These are phyloP conservation scores for Meira miltonrushii DNA, from an alignment of 1,284 basidiomycete genomes.

Conservation along the genomic window DNA sequence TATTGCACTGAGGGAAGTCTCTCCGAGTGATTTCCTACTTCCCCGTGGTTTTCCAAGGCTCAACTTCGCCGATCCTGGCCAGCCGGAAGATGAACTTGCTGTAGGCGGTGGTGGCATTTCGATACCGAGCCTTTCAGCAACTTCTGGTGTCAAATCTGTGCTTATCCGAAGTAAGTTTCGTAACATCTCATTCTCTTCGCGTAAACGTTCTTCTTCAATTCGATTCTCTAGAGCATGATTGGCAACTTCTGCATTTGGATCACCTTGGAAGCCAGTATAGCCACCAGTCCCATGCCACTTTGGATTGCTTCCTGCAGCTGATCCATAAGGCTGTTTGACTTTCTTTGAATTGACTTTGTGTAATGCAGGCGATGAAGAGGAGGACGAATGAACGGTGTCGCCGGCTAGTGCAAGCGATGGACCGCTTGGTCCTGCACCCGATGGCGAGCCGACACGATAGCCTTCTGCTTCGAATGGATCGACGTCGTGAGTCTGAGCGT, in stretches of 20 bases:
- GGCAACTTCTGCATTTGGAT: conserved; percentile 27
- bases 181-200: conserved; percentile 45
- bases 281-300: conserved; percentile 45
- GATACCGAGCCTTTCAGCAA: background rate
- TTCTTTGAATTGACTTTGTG: background rate
- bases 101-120: conserved; percentile 8
- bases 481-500: conserved; percentile 16
- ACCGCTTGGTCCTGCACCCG: conserved; percentile 9
- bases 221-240: conserved; percentile 35
- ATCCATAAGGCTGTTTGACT: conserved; percentile 13
- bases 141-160: conserved; percentile 6
- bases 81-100: background rate
- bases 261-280: conserved; percentile 35
- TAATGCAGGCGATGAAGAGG: conserved; percentile 1
- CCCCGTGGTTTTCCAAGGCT: conserved; percentile 1
- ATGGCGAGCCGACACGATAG: conserved; percentile 10
- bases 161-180: conserved; percentile 30
- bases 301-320: conserved; percentile 22
- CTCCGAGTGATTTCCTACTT: conserved; percentile 1
- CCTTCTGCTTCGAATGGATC: conserved; percentile 10
- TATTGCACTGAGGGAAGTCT: no score
- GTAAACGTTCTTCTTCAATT: conserved; percentile 42
- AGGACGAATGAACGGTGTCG: background rate
- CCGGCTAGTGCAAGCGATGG: background rate
- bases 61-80: background rate